Evolutionary conservation across 441 rosid genomes (phyloP).

Genomic region (Adansonia rubrostipa): DNA sequence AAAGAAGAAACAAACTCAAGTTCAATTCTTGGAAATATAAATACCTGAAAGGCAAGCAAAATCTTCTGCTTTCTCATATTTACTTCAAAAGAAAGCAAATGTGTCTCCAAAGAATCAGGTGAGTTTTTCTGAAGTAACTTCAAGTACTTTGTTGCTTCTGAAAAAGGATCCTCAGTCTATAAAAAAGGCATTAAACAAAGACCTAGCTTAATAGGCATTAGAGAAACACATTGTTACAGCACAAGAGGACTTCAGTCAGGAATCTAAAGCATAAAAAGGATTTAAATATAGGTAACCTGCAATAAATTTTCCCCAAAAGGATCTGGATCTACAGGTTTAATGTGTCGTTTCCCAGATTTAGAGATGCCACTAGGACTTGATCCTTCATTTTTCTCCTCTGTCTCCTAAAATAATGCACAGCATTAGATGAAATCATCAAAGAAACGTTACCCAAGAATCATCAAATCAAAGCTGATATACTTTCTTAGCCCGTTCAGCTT

Average conservation of each 20-base stretch:
- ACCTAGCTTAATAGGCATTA: slow-evolving; percentile 26
- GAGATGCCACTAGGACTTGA: slow-evolving; percentile 68
- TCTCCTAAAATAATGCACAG: slow-evolving; percentile 65
- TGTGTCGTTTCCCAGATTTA: slow-evolving; percentile 87
- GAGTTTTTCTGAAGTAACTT: slow-evolving; percentile 93
- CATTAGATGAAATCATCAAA: slow-evolving; percentile 30
- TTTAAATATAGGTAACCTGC: slow-evolving; percentile 62
- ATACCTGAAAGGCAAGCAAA: slow-evolving; percentile 95
- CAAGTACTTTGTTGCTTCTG: slow-evolving; percentile 93
- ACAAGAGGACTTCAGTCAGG: slow-evolving; percentile 19
- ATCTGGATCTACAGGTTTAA: slow-evolving; percentile 95
- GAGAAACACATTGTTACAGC: not conserved
- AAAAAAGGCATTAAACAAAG: slow-evolving; percentile 24
- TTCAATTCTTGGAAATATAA: slow-evolving; percentile 3
- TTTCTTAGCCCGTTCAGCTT: slow-evolving; percentile 98
- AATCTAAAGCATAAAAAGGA: slow-evolving; percentile 22
- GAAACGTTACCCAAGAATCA: slow-evolving; percentile 26
- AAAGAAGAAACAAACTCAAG: not conserved
- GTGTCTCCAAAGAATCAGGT: slow-evolving; percentile 84
- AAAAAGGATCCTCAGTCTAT: slow-evolving; percentile 90
- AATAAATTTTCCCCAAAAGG: slow-evolving; percentile 90
- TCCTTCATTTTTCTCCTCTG: slow-evolving; percentile 88
- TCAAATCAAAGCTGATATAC: slow-evolving; percentile 44
- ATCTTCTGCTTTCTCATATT: slow-evolving; percentile 90
- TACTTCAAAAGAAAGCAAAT: slow-evolving; percentile 94